Evolutionary conservation across 768 basidiomycete species (phyloP).

Genomic region (Russula earlei): DNA sequence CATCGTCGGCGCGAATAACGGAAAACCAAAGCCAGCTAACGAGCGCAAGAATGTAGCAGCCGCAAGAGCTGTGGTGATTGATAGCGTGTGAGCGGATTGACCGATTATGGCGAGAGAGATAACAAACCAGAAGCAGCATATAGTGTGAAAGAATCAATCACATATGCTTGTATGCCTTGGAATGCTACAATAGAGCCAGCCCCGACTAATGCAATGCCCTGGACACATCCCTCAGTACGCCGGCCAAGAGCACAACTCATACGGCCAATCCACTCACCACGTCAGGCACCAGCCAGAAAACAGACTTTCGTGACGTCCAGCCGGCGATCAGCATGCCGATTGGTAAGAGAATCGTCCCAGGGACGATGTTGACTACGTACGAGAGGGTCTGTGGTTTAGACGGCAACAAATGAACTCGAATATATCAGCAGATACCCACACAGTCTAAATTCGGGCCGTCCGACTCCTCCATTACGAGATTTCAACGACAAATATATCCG

Average conservation of each 20-base stretch:
- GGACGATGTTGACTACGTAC: slow-evolving; percentile 45
- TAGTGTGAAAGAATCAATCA: slow-evolving; percentile 57
- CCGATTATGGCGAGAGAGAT: not conserved
- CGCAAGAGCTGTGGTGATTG: slow-evolving; percentile 41
- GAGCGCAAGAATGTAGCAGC: slow-evolving; percentile 56
- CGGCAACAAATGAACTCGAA: not conserved
- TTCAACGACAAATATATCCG: slow-evolving; percentile 43
- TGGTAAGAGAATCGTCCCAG: slow-evolving; percentile 51
- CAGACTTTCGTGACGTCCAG: slow-evolving; percentile 49
- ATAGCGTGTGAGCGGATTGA: slow-evolving; percentile 6
- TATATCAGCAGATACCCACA: slow-evolving; percentile 28
- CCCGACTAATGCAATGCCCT: slow-evolving; percentile 53
- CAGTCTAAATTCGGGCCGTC: slow-evolving; percentile 46
- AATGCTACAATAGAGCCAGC: slow-evolving; percentile 50
- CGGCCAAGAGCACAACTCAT: not conserved
- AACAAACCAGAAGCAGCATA: slow-evolving; percentile 56
- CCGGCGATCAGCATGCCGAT: slow-evolving; percentile 60
- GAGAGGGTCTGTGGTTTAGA: not conserved
- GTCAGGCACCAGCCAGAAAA: slow-evolving; percentile 66
- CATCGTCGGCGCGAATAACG: slow-evolving; percentile 68
- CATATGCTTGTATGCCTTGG: slow-evolving; percentile 55
- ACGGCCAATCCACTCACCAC: slow-evolving; percentile 40
- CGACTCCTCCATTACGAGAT: slow-evolving; percentile 42
- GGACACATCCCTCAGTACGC: slow-evolving; percentile 7
- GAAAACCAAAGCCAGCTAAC: slow-evolving; percentile 64